phyloP scores from a whole-genome alignment of 192 early-diverging fungal genomes.

The Linnemannia hyalina region DNA sequence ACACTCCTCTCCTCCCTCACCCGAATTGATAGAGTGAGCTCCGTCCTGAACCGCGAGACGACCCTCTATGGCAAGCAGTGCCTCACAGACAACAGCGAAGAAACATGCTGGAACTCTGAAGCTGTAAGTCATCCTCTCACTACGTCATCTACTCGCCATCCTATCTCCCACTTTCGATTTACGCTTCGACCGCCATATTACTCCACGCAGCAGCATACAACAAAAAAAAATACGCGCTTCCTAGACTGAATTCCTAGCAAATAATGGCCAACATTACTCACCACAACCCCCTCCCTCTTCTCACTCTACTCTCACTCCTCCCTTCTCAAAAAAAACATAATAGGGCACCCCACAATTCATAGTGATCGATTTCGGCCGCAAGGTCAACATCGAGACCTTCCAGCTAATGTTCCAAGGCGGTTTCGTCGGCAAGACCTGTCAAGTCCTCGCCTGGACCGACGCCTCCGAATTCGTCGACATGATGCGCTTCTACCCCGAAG shows the following conservation, averaged over 20 bases:
- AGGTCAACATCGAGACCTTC: conserved; percentile 58
- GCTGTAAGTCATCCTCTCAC: conserved; percentile 60
- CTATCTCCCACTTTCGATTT: too few species aligned
- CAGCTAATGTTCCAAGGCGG: conserved; percentile 89
- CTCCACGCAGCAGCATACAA: background rate
- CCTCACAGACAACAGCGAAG: conserved; percentile 80
- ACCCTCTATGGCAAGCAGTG: conserved; percentile 84
- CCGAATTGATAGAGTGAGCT: conserved; percentile 77
- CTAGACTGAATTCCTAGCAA: background rate
- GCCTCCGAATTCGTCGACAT: conserved; percentile 57
- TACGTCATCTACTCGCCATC: background rate
- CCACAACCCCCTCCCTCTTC: background rate
- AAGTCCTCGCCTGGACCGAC: conserved; percentile 62
- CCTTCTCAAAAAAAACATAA: too few species aligned
- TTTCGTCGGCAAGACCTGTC: conserved; percentile 82
- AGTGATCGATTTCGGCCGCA: conserved; percentile 72
- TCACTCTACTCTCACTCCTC: background rate
- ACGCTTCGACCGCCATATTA: too few species aligned
- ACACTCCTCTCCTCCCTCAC: background rate
- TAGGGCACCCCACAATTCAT: conserved; percentile 84
- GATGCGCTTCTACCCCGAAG: conserved; percentile 77
- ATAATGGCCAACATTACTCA: background rate
- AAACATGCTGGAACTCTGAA: conserved; percentile 97
- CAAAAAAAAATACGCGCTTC: background rate
- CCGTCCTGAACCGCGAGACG: conserved; percentile 86